Evolutionary conservation across 2,329 filamentous ascomycete species (phyloP).

Genomic region (Botrytis squamosa): DNA sequence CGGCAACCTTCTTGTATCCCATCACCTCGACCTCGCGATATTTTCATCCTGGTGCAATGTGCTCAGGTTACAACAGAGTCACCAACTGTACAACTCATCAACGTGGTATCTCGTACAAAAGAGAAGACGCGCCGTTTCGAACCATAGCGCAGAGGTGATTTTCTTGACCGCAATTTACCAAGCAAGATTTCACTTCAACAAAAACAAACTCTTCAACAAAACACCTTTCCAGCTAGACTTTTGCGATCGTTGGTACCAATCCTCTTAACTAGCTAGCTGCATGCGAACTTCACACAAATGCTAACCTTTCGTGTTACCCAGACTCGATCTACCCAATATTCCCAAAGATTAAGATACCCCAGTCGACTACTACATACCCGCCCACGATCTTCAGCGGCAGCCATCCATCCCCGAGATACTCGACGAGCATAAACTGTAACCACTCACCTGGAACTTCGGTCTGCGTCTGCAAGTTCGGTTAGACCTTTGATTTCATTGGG

Average conservation of each 20-base stretch:
- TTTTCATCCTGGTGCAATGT: slow-evolving; percentile 13
- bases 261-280: slow-evolving; percentile 6
- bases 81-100: slow-evolving; percentile 30
- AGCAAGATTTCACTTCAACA: background rate
- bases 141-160: slow-evolving; percentile 9
- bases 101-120: slow-evolving; percentile 29
- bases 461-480: slow-evolving; percentile 18
- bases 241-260: slow-evolving; percentile 11
- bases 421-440: slow-evolving; percentile 25
- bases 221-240: background rate
- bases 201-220: slow-evolving; percentile 11
- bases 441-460: slow-evolving; percentile 22
- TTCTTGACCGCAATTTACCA: slow-evolving; percentile 13
- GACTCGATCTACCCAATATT: slow-evolving; percentile 25
- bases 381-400: slow-evolving; percentile 30
- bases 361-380: slow-evolving; percentile 30
- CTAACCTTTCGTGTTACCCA: slow-evolving; percentile 20
- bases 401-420: slow-evolving; percentile 24
- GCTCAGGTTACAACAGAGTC: slow-evolving; percentile 18
- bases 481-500: slow-evolving; percentile 23
- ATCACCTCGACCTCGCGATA: slow-evolving; percentile 16
- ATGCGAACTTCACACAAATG: background rate
- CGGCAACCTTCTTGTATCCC: background rate
- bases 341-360: slow-evolving; percentile 30
- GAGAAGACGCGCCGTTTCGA: slow-evolving; percentile 21